These are phyloP conservation scores for Calonectria honghensis DNA, from an alignment of 2,329 filamentous ascomycete species.

Conservation along the genomic window DNA sequence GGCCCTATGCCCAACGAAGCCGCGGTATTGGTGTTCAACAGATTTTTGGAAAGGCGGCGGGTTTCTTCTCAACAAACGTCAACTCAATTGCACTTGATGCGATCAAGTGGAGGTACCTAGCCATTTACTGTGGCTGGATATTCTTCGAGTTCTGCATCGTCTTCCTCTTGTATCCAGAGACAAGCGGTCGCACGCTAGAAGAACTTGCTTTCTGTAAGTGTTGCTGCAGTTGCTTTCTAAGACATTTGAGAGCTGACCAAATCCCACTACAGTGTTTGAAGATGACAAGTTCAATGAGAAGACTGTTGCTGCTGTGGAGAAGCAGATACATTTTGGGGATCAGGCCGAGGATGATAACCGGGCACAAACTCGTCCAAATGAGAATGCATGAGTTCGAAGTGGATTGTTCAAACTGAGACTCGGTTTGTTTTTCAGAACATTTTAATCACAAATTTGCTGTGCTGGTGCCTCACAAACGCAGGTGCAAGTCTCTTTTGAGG, in stretches of 20 bases:
- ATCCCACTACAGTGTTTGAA: slow-evolving; percentile 61
- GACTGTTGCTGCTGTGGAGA: slow-evolving; percentile 64
- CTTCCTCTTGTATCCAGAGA: slow-evolving; percentile 90
- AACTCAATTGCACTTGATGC: slow-evolving; percentile 65
- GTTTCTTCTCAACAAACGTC: slow-evolving; percentile 66
- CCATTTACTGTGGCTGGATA: slow-evolving; percentile 66
- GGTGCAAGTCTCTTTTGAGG: not conserved
- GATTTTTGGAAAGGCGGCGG: slow-evolving; percentile 67
- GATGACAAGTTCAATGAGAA: slow-evolving; percentile 62
- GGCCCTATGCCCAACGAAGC: slow-evolving; percentile 74
- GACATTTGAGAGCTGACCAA: slow-evolving; percentile 33
- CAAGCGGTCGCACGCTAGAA: slow-evolving; percentile 83
- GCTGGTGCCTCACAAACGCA: too few relatives aligned
- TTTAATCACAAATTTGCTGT: not conserved
- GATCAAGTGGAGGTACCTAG: slow-evolving; percentile 65
- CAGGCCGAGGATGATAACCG: slow-evolving; percentile 24
- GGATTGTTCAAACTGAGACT: not conserved
- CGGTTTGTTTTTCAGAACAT: not conserved
- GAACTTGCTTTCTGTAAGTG: slow-evolving; percentile 71
- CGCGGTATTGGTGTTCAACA: slow-evolving; percentile 76
- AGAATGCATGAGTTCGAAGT: slow-evolving; percentile 35
- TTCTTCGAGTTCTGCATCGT: slow-evolving; percentile 71
- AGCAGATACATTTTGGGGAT: slow-evolving; percentile 57
- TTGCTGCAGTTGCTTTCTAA: rapidly evolving
- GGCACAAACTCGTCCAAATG: slow-evolving; percentile 29